These are phyloP conservation scores for Gossypioides kirkii DNA, from an alignment of 345 rosid species.

Conservation along the genomic window DNA sequence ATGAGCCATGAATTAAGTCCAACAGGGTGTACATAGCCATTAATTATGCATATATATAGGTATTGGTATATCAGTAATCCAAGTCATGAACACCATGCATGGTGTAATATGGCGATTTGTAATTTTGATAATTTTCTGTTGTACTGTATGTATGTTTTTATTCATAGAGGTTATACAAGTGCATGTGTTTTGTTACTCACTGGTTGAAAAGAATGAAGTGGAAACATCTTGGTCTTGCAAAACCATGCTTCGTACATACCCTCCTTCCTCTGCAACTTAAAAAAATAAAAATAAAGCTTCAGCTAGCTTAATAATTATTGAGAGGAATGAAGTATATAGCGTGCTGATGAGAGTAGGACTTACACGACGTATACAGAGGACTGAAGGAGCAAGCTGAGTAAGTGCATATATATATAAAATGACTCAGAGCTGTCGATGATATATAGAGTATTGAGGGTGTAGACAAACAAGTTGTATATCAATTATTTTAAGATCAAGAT, in stretches of 20 bases:
- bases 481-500: not conserved
- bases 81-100: not conserved
- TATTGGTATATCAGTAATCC: not conserved
- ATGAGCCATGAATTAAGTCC: not conserved
- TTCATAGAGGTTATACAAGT: not conserved
- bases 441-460: not conserved
- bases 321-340: not conserved
- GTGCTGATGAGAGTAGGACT: not conserved
- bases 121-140: not conserved
- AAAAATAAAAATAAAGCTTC: not conserved
- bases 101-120: not conserved
- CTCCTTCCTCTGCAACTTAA: not conserved
- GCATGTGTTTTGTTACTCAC: not conserved
- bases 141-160: not conserved
- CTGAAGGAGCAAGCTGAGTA: not conserved
- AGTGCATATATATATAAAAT: not conserved
- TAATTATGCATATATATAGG: not conserved
- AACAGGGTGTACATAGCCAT: not conserved
- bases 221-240: conserved; percentile 1
- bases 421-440: not conserved
- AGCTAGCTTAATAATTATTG: not conserved
- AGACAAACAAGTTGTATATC: not conserved
- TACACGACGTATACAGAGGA: not conserved
- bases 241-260: conserved; percentile 7
- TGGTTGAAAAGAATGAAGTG: conserved; percentile 1